A percentile compares a stretch with the other conserved stretches of the same genome.
These are phyloP conservation scores for Calonectria pseudoturangicola DNA, from an alignment of 2,329 filamentous ascomycete species.

Conservation along the genomic window DNA sequence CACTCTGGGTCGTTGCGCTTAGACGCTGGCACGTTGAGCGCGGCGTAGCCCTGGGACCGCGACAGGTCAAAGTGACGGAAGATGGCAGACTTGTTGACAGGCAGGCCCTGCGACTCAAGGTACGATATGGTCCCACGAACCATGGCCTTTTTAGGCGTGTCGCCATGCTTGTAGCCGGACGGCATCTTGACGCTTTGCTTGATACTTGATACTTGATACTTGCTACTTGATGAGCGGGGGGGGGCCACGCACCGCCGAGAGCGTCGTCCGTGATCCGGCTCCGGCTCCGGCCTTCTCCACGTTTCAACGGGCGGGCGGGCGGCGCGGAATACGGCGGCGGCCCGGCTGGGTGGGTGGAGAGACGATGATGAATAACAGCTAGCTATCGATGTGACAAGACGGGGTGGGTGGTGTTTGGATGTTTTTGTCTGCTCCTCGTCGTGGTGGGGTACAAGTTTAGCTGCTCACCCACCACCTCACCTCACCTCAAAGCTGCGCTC, in stretches of 20 bases:
- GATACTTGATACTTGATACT: background rate
- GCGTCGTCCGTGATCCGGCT: conserved; percentile 4
- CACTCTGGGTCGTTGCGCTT: conserved; percentile 62
- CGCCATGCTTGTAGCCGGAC: conserved; percentile 61
- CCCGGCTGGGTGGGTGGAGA: conserved; percentile 49
- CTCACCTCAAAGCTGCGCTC: conserved; percentile 30
- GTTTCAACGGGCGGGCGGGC: conserved; percentile 10
- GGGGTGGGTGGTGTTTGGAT: conserved; percentile 57
- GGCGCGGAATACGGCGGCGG: conserved; percentile 19
- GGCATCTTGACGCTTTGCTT: conserved; percentile 47
- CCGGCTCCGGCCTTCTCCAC: conserved; percentile 31
- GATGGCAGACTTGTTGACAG: conserved; percentile 63
- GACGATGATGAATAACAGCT: conserved; percentile 30
- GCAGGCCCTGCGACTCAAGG: conserved; percentile 61
- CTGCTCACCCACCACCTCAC: background rate
- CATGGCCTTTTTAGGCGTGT: conserved; percentile 62
- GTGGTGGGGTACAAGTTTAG: conserved; percentile 12
- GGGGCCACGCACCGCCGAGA: conserved; percentile 12
- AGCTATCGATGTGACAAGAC: conserved; percentile 44
- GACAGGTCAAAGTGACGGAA: conserved; percentile 63
- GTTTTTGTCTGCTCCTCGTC: conserved; percentile 58
- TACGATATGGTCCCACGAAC: conserved; percentile 63
- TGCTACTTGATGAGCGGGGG: background rate
- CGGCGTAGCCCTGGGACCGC: conserved; percentile 62
- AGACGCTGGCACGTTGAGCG: conserved; percentile 58